These are phyloP conservation scores for Rosa rugosa DNA, from an alignment of 306 rosid genomes.

Conservation along the genomic window DNA sequence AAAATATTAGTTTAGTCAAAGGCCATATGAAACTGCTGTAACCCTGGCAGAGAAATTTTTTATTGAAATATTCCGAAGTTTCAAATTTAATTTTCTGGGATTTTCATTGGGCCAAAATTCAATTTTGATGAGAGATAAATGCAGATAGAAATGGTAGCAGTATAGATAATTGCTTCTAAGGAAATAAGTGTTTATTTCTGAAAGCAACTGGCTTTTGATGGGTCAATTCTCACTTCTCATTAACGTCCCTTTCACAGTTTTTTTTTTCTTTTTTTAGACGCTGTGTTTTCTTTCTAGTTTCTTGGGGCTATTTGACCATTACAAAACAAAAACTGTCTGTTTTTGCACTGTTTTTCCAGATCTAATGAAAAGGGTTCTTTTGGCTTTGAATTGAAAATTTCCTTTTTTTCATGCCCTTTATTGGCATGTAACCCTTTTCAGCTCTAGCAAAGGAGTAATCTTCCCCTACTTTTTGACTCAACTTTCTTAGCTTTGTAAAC, in stretches of 20 bases:
- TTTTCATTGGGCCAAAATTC: not conserved
- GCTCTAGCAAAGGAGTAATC: slow-evolving; percentile 25
- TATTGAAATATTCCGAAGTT: not conserved
- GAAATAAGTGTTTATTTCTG: slow-evolving; percentile 12
- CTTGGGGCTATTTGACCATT: slow-evolving; percentile 19
- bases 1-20: slow-evolving; percentile 9
- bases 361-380: slow-evolving; percentile 50
- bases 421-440: slow-evolving; percentile 54
- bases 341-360: slow-evolving; percentile 41
- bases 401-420: slow-evolving; percentile 52
- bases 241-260: slow-evolving; percentile 55
- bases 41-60: not conserved
- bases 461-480: slow-evolving; percentile 58
- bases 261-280: not conserved
- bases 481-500: slow-evolving; percentile 34
- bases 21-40: not conserved
- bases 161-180: slow-evolving; percentile 1
- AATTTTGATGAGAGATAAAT: not conserved
- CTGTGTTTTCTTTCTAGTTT: slow-evolving; percentile 16
- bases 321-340: slow-evolving; percentile 43
- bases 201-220: slow-evolving; percentile 41
- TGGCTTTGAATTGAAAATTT: slow-evolving; percentile 48
- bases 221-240: slow-evolving; percentile 44
- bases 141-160: not conserved
- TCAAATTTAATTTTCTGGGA: not conserved